Conservation (phyloP, 345 rosid genomes). For the Turritis glabra region DNA sequence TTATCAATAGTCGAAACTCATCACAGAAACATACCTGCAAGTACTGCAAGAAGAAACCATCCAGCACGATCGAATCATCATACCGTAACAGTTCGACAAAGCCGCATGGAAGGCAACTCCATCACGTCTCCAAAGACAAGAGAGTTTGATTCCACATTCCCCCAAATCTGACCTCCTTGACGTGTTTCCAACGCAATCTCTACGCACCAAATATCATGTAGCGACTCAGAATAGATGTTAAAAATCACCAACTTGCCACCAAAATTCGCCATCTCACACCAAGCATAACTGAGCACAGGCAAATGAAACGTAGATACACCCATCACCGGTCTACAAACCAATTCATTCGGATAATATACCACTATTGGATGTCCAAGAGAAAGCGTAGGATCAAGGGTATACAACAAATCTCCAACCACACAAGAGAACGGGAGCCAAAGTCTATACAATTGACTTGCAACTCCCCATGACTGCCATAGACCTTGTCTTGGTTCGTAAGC, state of each 20-base stretch:
- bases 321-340: background rate
- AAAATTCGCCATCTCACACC: background rate
- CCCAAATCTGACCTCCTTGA: background rate
- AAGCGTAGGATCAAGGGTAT: background rate
- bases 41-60: no score
- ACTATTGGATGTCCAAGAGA: background rate
- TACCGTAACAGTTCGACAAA: background rate
- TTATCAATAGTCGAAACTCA: background rate
- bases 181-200: background rate
- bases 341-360: background rate
- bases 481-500: background rate
- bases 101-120: background rate
- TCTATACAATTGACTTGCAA: background rate
- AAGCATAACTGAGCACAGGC: no score
- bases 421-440: background rate
- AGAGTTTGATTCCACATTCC: background rate
- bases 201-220: background rate
- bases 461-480: background rate
- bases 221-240: no score
- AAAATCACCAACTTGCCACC: constrained; percentile 8
- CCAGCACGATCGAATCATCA: no score
- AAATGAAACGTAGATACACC: no score
- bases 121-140: no score
- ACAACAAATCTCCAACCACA: background rate
- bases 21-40: background rate